phyloP scores from a whole-genome alignment of 2,329 filamentous ascomycete genomes.

The Erysiphe pulchra region DNA sequence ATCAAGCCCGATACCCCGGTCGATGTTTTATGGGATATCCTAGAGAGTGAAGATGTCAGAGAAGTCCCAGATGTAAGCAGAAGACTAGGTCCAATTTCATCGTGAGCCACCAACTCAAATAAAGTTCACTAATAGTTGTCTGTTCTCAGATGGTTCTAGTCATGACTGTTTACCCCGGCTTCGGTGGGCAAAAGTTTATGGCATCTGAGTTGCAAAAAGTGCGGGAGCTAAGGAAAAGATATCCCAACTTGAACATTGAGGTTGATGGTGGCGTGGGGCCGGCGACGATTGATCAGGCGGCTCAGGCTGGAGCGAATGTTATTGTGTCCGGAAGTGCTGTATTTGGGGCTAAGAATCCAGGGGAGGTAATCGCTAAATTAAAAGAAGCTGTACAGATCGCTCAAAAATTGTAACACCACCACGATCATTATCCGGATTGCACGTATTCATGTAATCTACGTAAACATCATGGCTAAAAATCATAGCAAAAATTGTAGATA shows the following conservation, averaged over 20 bases:
- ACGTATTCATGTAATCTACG: no score
- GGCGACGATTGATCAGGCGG: constrained; percentile 76
- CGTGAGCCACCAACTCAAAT: neutral
- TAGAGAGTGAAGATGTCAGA: constrained; percentile 43
- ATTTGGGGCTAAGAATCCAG: constrained; percentile 74
- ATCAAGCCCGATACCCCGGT: constrained; percentile 84
- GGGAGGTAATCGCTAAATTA: constrained; percentile 62
- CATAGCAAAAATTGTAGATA: no score
- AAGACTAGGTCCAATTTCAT: neutral
- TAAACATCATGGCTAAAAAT: no score
- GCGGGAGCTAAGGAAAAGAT: constrained; percentile 51
- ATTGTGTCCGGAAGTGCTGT: constrained; percentile 94
- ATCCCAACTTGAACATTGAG: constrained; percentile 87
- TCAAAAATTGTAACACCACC: neutral
- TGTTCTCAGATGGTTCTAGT: constrained; percentile 68
- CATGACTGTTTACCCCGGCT: constrained; percentile 95
- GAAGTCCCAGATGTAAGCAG: constrained; percentile 66
- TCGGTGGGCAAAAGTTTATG: constrained; percentile 98
- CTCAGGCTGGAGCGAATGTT: constrained; percentile 87
- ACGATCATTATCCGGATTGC: no score
- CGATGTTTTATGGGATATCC: constrained; percentile 74
- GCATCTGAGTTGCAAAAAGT: constrained; percentile 88
- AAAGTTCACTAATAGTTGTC: neutral
- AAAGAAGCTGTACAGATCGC: constrained; percentile 46
- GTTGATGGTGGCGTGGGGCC: constrained; percentile 82